These are phyloP conservation scores for Mycena pura DNA, from an alignment of 768 basidiomycete genomes.

Conservation along the genomic window DNA sequence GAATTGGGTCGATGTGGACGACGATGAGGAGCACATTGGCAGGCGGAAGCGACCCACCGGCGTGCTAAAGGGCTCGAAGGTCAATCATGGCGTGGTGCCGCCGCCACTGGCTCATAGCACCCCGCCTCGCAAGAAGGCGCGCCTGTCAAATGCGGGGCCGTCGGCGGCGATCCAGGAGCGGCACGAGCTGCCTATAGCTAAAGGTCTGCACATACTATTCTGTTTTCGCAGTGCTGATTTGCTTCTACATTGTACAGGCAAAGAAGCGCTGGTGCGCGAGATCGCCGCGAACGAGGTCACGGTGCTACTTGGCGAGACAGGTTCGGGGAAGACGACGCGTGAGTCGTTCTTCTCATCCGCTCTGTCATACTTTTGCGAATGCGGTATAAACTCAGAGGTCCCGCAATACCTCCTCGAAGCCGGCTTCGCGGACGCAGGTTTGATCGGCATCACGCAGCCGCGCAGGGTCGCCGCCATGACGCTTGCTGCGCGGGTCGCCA, in stretches of 20 bases:
- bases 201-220: constrained; percentile 53
- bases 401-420: constrained; percentile 94
- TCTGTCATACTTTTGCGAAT: background rate
- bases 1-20: constrained; percentile 47
- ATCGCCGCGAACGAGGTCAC: constrained; percentile 82
- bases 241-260: constrained; percentile 54
- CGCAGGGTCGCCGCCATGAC: constrained; percentile 94
- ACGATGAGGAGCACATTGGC: constrained; percentile 41
- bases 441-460: constrained; percentile 94
- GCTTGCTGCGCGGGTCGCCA: constrained; percentile 89
- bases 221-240: background rate
- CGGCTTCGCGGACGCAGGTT: constrained; percentile 69
- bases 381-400: constrained; percentile 68
- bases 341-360: background rate
- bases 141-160: constrained; percentile 23
- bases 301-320: constrained; percentile 94
- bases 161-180: constrained; percentile 59
- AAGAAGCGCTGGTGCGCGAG: constrained; percentile 75
- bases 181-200: constrained; percentile 77
- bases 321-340: constrained; percentile 99
- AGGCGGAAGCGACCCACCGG: constrained; percentile 38
- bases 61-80: constrained; percentile 31
- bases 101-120: constrained; percentile 29
- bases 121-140: constrained; percentile 20
- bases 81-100: constrained; percentile 35